Evolutionary conservation across 352 stramenopile species (phyloP).

Genomic region (Globisporangium megalacanthum): DNA sequence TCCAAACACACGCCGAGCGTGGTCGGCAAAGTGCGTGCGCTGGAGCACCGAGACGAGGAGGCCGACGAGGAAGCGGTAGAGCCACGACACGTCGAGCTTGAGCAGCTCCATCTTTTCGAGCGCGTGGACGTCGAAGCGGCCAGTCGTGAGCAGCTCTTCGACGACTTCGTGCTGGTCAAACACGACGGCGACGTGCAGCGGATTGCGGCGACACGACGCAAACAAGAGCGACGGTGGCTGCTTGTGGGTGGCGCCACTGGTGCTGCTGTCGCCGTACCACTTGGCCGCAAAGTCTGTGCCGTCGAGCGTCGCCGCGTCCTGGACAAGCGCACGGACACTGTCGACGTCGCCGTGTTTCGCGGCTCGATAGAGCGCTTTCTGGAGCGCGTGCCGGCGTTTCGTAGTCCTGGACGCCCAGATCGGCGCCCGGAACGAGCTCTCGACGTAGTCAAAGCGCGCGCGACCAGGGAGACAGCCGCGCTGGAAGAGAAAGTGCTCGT

Average conservation of each 20-base stretch:
- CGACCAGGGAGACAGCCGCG: conserved; percentile 48
- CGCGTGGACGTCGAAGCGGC: conserved; percentile 62
- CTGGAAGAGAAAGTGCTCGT: conserved; percentile 76
- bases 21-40: conserved; percentile 33
- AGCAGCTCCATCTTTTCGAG: conserved; percentile 73
- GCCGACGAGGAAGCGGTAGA: conserved; percentile 69
- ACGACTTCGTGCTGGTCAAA: conserved; percentile 69
- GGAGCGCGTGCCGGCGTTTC: conserved; percentile 41
- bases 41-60: conserved; percentile 46
- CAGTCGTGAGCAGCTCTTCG: conserved; percentile 47
- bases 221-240: conserved; percentile 29
- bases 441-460: conserved; percentile 62
- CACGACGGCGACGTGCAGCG: conserved; percentile 65
- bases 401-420: conserved; percentile 34
- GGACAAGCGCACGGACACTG: conserved; percentile 35
- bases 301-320: conserved; percentile 46
- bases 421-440: conserved; percentile 36
- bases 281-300: conserved; percentile 54
- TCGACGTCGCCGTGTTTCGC: conserved; percentile 60
- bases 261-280: conserved; percentile 41
- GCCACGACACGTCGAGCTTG: conserved; percentile 55
- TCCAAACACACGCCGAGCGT: conserved; percentile 45
- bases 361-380: conserved; percentile 52
- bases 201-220: conserved; percentile 51
- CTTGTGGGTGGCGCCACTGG: no score